phyloP scores from a whole-genome alignment of 1,284 basidiomycete genomes.

The Ceratobasidium sp. region DNA sequence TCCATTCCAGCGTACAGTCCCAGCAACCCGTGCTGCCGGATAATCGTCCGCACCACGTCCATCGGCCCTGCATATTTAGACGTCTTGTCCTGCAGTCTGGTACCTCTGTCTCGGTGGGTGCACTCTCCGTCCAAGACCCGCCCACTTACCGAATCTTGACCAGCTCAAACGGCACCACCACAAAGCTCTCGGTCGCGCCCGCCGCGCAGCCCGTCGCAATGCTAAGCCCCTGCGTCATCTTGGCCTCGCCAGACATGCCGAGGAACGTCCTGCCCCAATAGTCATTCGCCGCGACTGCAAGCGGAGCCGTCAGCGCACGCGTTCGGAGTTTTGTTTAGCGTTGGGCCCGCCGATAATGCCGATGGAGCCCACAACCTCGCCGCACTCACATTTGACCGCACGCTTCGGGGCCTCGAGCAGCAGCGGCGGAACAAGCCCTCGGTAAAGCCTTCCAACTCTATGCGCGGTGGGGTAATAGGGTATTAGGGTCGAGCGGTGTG shows the following conservation, averaged over 20 bases:
- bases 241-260: conserved; percentile 72
- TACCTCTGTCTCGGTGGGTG: conserved; percentile 7
- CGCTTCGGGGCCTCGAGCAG: conserved; percentile 98
- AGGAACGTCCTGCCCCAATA: conserved; percentile 91
- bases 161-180: conserved; percentile 95
- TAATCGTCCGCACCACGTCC: conserved; percentile 86
- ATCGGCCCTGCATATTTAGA: conserved; percentile 76
- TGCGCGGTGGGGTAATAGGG: conserved; percentile 9
- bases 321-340: conserved; percentile 27
- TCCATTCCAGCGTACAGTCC: conserved; percentile 94
- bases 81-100: conserved; percentile 89
- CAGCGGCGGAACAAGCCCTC: conserved; percentile 94
- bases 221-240: conserved; percentile 91
- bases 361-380: conserved; percentile 6
- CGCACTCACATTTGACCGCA: conserved; percentile 90
- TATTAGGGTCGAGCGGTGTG: conserved; percentile 49
- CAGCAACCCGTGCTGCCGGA: conserved; percentile 82
- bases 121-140: conserved; percentile 28
- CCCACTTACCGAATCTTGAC: conserved; percentile 88
- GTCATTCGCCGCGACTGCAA: conserved; percentile 77
- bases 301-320: conserved; percentile 6
- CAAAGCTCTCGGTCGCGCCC: conserved; percentile 95
- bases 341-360: conserved; percentile 9
- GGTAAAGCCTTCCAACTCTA: conserved; percentile 87
- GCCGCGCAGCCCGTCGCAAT: conserved; percentile 93